Evolutionary conservation across 2,329 filamentous ascomycete species (phyloP), one percentile per base, ranked within the genome.

Genomic region (Plenodomus biglobosus): DNA sequence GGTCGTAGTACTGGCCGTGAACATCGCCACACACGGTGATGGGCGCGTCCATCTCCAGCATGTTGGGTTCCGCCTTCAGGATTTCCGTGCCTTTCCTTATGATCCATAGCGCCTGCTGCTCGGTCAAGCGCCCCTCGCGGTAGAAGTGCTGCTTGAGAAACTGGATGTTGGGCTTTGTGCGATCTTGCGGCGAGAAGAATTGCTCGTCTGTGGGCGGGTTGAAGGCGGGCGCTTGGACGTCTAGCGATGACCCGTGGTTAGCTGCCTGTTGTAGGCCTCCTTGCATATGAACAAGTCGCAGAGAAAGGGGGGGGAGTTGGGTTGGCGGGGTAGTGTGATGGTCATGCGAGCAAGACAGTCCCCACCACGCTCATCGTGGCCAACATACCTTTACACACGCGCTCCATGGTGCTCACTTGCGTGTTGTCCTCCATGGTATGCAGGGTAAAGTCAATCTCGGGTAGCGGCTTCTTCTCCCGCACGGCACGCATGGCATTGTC

Each of bases 91-190:
- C 94, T 63, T 87, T 85, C 64, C 85, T 84, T 72, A 99, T 86
- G 66, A 99, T 99, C 85, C 87, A 97, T 73, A 99, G 79, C 49
- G 94, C 94, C 78, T 99, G 94, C 65, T 97, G 92, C 73, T 99
- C 92, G 39, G 92, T 97, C 71, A 99, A 80, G 61, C 94, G 90
- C 53, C 94, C 94, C 79, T 99, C 94, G 58, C 94, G 87, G 74
- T 96, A 97, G 75, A 99, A 95, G 73, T 99, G 94, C 74, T 96
- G 90, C 81, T 97, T 99, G 58, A 99, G 81, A 71, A 96, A 99
- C 66, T 86, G 81, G 56, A 99, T 86, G 73, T 96, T 87, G 61
- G 94, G 94, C 80, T 96, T 97, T 55, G 83, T 81, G 50, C 85
- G 87, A 65, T 95, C 87, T 53, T 89, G 84, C 56, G 92, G 88